Evolutionary conservation across 495 filamentous ascomycete genomes (phyloP).

Genomic region (Cercophora newfieldiana): DNA sequence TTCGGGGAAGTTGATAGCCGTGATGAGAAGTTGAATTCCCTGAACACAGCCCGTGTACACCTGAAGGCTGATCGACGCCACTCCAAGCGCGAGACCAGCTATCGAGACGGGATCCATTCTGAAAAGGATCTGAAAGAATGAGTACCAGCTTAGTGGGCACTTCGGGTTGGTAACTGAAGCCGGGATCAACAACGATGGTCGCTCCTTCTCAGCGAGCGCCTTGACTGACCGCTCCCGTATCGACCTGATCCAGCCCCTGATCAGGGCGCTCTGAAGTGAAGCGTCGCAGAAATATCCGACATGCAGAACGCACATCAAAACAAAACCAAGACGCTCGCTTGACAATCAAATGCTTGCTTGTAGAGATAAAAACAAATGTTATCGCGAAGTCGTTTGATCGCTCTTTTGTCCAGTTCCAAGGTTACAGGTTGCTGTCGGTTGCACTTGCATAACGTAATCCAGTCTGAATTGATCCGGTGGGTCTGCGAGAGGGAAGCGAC

Average conservation of each 20-base stretch:
- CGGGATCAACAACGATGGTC: too few relatives aligned
- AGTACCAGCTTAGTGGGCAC: neutral
- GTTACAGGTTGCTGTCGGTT: neutral
- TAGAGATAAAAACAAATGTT: neutral
- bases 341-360: neutral
- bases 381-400: neutral
- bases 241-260: neutral
- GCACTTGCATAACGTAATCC: slow-evolving; percentile 6
- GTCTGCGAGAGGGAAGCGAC: neutral
- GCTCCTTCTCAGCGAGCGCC: too few relatives aligned
- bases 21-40: slow-evolving; percentile 47
- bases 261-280: neutral
- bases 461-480: slow-evolving; percentile 3
- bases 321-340: neutral
- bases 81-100: slow-evolving; percentile 42
- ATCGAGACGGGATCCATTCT: slow-evolving; percentile 44
- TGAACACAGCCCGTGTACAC: slow-evolving; percentile 46
- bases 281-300: neutral
- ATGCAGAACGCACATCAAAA: neutral
- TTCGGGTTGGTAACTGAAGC: neutral
- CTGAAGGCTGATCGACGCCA: slow-evolving; percentile 42
- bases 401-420: neutral
- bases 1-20: slow-evolving; percentile 43
- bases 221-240: too few relatives aligned
- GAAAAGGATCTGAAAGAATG: neutral